These are phyloP conservation scores for Aureobasidium sp. DNA, from an alignment of 2,329 filamentous ascomycete genomes.

Conservation along the genomic window DNA sequence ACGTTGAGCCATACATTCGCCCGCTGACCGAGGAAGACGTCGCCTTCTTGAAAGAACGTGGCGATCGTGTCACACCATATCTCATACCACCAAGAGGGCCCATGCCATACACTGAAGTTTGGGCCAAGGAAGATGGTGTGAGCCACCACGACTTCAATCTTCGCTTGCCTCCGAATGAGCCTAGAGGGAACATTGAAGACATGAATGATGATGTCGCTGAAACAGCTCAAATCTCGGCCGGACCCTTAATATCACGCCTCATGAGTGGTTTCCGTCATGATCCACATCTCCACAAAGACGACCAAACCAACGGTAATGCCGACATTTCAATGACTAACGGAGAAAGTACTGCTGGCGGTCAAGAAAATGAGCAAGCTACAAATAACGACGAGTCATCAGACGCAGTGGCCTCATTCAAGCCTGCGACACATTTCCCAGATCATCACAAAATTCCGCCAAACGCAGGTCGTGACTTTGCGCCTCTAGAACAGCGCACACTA, in stretches of 20 bases:
- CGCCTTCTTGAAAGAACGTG: constrained; percentile 78
- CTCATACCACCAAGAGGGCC: constrained; percentile 78
- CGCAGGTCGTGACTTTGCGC: constrained; percentile 71
- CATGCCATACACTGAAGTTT: constrained; percentile 80
- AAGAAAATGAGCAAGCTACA: constrained; percentile 31
- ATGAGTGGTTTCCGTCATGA: constrained; percentile 77
- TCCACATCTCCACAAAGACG: constrained; percentile 47
- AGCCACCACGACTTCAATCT: constrained; percentile 67
- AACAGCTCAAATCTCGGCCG: constrained; percentile 81
- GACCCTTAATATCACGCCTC: constrained; percentile 75
- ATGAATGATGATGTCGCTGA: constrained; percentile 82
- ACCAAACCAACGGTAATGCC: constrained; percentile 42
- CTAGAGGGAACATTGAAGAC: constrained; percentile 77
- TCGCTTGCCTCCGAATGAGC: constrained; percentile 64
- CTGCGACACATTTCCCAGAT: constrained; percentile 67
- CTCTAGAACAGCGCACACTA: constrained; percentile 85
- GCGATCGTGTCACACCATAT: constrained; percentile 77
- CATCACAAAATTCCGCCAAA: constrained; percentile 37
- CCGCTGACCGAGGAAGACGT: constrained; percentile 89
- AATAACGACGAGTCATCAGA: constrained; percentile 25
- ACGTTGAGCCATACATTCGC: constrained; percentile 85
- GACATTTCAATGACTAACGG: constrained; percentile 35
- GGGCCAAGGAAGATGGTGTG: constrained; percentile 86
- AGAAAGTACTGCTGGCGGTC: constrained; percentile 31
- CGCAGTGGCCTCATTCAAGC: constrained; percentile 40